phyloP scores from a whole-genome alignment of 1,284 basidiomycete genomes.

The Macrocybe sp. region DNA sequence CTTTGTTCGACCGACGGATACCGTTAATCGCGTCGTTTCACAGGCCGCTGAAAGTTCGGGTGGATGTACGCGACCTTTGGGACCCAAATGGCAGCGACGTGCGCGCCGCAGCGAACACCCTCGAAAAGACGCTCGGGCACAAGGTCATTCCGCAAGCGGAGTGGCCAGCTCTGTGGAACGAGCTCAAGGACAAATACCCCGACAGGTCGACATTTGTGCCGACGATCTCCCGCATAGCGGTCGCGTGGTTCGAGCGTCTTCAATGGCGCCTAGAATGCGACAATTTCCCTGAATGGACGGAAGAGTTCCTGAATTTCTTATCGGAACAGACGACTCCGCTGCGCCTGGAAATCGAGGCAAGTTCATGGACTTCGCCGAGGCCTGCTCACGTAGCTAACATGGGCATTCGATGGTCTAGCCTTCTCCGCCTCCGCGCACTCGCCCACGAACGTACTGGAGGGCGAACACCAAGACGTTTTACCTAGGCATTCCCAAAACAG shows the following conservation, averaged over 20 bases:
- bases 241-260: constrained; percentile 31
- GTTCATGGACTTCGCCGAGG: constrained; percentile 2
- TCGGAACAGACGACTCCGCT: constrained; percentile 15
- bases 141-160: constrained; percentile 22
- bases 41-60: constrained; percentile 32
- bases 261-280: constrained; percentile 26
- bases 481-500: constrained; percentile 25
- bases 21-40: too few relatives aligned
- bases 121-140: constrained; percentile 23
- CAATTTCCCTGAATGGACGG: constrained; percentile 27
- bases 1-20: too few relatives aligned
- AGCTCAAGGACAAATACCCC: constrained; percentile 23
- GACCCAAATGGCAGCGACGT: constrained; percentile 26
- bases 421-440: constrained; percentile 9
- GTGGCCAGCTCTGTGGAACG: constrained; percentile 26
- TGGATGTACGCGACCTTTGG: constrained; percentile 32
- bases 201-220: constrained; percentile 29
- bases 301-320: constrained; percentile 24
- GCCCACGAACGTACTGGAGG: constrained; percentile 25
- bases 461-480: constrained; percentile 20
- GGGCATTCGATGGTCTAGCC: constrained; percentile 10
- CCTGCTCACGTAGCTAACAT: background rate
- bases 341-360: constrained; percentile 25
- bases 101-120: constrained; percentile 16
- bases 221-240: constrained; percentile 22